phyloP scores from a whole-genome alignment of 192 early-diverging fungal genomes.

The Backusella psychrophila region DNA sequence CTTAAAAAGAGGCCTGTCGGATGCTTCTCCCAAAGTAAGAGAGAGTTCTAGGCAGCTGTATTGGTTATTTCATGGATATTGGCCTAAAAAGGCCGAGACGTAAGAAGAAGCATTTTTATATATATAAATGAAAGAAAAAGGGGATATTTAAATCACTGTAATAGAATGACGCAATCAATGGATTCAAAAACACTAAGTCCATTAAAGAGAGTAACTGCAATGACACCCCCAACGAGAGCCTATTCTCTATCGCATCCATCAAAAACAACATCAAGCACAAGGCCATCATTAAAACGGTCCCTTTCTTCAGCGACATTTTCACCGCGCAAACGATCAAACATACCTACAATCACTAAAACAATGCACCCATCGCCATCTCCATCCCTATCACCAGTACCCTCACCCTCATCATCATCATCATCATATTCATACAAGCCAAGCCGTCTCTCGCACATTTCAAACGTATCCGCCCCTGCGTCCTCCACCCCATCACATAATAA shows the following conservation, averaged over 20 bases:
- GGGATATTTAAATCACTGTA: neutral
- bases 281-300: too few relatives aligned
- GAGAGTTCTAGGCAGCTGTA: constrained; percentile 29
- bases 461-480: neutral
- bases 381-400: neutral
- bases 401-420: neutral
- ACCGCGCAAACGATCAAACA: neutral
- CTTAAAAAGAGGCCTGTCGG: constrained; percentile 33
- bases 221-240: neutral
- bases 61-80: constrained; percentile 34
- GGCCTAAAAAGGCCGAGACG: constrained; percentile 36
- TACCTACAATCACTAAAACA: too few relatives aligned
- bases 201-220: neutral
- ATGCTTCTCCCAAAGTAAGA: constrained; percentile 38
- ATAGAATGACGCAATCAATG: neutral
- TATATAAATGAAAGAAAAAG: neutral
- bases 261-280: neutral
- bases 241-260: neutral
- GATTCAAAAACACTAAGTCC: constrained; percentile 4
- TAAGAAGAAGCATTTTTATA: constrained; percentile 11
- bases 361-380: neutral
- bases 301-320: too few relatives aligned
- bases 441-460: neutral
- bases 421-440: neutral
- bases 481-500: neutral